phyloP scores from a whole-genome alignment of 1,139 yeast species.

The Pichia sp. region DNA sequence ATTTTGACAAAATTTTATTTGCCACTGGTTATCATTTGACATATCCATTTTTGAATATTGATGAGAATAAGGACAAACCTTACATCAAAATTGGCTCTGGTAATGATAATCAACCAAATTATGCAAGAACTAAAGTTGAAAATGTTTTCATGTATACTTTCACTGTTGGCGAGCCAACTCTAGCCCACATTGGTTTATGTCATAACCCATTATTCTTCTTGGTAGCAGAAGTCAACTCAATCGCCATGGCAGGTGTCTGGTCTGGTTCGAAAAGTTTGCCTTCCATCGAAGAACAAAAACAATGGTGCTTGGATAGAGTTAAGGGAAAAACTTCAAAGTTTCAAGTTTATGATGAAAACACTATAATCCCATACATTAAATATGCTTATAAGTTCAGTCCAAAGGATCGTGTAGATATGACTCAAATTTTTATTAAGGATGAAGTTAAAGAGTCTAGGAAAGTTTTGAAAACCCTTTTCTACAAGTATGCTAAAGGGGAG shows the following conservation, averaged over 20 bases:
- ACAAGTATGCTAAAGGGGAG: slow-evolving; percentile 15
- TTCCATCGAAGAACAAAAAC: slow-evolving; percentile 19
- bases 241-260: slow-evolving; percentile 44
- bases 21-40: slow-evolving; percentile 42
- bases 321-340: slow-evolving; percentile 21
- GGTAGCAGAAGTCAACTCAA: slow-evolving; percentile 37
- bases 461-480: slow-evolving; percentile 13
- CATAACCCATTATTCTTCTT: slow-evolving; percentile 37
- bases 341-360: slow-evolving; percentile 28
- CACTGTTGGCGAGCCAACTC: slow-evolving; percentile 36
- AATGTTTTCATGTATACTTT: slow-evolving; percentile 38
- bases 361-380: slow-evolving; percentile 28
- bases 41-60: slow-evolving; percentile 32
- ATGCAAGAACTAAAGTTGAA: slow-evolving; percentile 19
- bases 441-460: slow-evolving; percentile 11
- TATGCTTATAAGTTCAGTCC: slow-evolving; percentile 26
- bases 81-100: slow-evolving; percentile 20
- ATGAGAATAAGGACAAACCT: slow-evolving; percentile 19
- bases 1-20: slow-evolving; percentile 36
- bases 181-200: slow-evolving; percentile 37
- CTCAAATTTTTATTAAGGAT: slow-evolving; percentile 7
- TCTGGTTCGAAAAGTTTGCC: slow-evolving; percentile 24
- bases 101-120: slow-evolving; percentile 12
- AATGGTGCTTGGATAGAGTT: slow-evolving; percentile 18
- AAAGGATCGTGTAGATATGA: slow-evolving; percentile 22